Evolutionary conservation across 495 filamentous ascomycete genomes (phyloP).

Genomic region (Glutinoglossum americanum): DNA sequence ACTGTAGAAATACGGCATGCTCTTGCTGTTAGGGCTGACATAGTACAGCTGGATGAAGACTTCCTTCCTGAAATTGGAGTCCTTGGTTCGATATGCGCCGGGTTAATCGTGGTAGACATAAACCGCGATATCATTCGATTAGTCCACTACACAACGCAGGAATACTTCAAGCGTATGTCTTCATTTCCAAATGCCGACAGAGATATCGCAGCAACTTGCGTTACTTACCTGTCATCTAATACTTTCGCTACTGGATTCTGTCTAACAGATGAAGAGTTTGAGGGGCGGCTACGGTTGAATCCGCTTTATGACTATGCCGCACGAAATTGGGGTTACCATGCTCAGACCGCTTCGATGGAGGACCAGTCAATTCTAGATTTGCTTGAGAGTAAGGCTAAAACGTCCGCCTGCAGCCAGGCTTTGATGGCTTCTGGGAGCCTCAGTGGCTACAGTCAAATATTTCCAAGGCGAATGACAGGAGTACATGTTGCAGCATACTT

Average conservation of each 20-base stretch:
- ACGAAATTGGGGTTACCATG: constrained; percentile 24
- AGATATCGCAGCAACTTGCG: constrained; percentile 19
- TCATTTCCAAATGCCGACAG: constrained; percentile 19
- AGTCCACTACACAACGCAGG: constrained; percentile 32
- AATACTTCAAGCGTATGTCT: constrained; percentile 24
- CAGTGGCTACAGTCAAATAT: constrained; percentile 2
- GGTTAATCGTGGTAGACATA: constrained; percentile 27
- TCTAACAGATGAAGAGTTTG: constrained; percentile 12
- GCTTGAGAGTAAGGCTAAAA: background rate
- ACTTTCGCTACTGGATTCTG: constrained; percentile 13
- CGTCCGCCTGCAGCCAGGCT: background rate
- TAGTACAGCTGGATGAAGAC: constrained; percentile 19
- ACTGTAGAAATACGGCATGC: constrained; percentile 26
- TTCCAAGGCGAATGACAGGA: background rate
- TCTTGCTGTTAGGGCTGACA: constrained; percentile 18
- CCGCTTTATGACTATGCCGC: constrained; percentile 22
- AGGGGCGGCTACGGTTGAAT: constrained; percentile 12
- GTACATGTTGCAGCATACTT: constrained; percentile 8
- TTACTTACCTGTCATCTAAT: constrained; percentile 24
- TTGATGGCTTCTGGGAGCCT: background rate
- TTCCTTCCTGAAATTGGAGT: constrained; percentile 18
- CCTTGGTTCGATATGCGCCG: constrained; percentile 27
- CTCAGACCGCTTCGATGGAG: constrained; percentile 4
- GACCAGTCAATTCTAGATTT: background rate
- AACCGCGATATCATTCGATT: constrained; percentile 26